Evolutionary conservation across 228 moss, liverwort and hornwort genomes (phyloP).

Genomic region (Sphagnum magellanicum): DNA sequence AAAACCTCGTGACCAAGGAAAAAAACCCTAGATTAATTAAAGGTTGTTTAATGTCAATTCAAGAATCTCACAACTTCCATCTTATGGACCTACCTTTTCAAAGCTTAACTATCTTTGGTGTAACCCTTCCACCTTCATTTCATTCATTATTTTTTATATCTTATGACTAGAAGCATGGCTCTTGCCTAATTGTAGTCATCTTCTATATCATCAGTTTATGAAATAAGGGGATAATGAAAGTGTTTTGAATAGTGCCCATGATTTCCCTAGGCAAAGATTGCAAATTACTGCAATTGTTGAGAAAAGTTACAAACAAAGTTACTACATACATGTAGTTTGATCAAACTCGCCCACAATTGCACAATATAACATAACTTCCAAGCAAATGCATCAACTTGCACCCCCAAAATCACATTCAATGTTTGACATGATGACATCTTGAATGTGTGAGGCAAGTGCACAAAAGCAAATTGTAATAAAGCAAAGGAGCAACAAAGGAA

Average conservation of each 20-base stretch:
- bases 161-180: conserved; percentile 86
- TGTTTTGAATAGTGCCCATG: neutral
- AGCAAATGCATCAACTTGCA: conserved; percentile 86
- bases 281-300: too few species aligned
- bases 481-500: neutral
- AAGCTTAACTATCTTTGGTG: too few species aligned
- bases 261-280: neutral
- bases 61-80: conserved; percentile 26
- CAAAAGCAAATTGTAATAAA: too few species aligned
- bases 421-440: neutral
- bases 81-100: too few species aligned
- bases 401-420: conserved; percentile 3
- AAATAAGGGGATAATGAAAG: neutral
- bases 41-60: conserved; percentile 44
- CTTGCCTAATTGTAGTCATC: conserved; percentile 86
- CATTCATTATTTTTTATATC: conserved; percentile 12
- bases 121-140: too few species aligned
- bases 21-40: too few species aligned
- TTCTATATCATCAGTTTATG: conserved; percentile 60
- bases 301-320: too few species aligned
- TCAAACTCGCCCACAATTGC: conserved; percentile 72
- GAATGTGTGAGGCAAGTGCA: neutral
- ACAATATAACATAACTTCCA: conserved; percentile 57
- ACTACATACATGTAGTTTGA: conserved; percentile 74
- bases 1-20: too few species aligned